Conservation (phyloP, 257 asterid genomes). For the Primulina huaijiensis region DNA sequence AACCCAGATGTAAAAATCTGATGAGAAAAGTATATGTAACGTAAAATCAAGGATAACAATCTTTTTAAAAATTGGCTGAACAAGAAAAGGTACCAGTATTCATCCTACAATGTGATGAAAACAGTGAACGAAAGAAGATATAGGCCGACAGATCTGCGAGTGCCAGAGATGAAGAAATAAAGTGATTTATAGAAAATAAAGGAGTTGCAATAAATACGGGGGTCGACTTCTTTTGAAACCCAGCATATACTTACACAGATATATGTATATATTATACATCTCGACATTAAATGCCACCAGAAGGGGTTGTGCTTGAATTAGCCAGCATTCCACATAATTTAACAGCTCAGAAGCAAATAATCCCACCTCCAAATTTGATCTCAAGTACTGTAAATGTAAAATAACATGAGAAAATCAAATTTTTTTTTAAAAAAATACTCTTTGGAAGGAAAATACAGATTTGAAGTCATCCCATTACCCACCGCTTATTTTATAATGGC, state of each 20-base stretch:
- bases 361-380: background rate
- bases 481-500: background rate
- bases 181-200: constrained; percentile 42
- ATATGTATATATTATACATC: background rate
- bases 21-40: background rate
- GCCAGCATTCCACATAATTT: constrained; percentile 12
- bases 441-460: background rate
- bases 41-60: background rate
- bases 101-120: background rate
- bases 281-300: constrained; percentile 43
- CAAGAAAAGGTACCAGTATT: background rate
- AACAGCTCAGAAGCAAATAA: background rate
- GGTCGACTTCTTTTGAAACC: constrained; percentile 25
- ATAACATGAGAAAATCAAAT: background rate
- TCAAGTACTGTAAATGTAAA: background rate
- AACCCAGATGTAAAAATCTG: background rate
- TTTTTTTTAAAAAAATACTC: background rate
- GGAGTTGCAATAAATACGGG: constrained; percentile 41
- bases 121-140: background rate
- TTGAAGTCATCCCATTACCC: background rate
- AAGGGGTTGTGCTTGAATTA: constrained; percentile 35
- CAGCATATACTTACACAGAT: background rate
- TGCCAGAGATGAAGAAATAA: constrained; percentile 31
- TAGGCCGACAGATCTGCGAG: constrained; percentile 23
- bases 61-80: background rate